Base-by-base conservation (phyloP, 2,329 filamentous ascomycete species). In the Claviceps paspali region DNA sequence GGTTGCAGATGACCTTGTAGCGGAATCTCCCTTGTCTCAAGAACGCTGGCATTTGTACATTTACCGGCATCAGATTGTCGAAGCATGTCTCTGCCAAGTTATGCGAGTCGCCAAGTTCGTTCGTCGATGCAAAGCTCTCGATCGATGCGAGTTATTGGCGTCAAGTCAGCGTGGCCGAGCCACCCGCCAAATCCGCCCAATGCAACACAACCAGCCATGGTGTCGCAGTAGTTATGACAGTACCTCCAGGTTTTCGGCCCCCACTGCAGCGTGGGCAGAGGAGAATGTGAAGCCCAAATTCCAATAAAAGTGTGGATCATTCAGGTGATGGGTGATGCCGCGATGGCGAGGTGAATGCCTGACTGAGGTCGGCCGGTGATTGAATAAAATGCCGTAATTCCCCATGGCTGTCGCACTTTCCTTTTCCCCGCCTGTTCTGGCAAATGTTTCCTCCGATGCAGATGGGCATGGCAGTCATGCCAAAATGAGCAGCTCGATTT, bases 281-380 rank as follows among this genome's bases (percentile, higher is more conserved):
- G 38, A 40, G 41, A 38, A 38, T 38, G 4, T 32, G 29, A 22
- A 15, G 8, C 14, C 12, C 5, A n/a, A 23, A 17, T 27, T 21
- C 18, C 35, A 41, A 38, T 33, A 36, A 35, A 38, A 38, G 21
- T 32, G 39, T 43, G 41, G 41, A 39, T 29, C 35, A 22, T 40
- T 23, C 33, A 39, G 29, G 38, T 39, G 33, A 17, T 19, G 15
- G 28, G 22, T 19, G 15, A 32, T 35, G 33, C 28, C n/a, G 31
- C 32, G 18, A 36, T 2, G 29, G 26, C n/a, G 32, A n/a, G 22
- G 10, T 12, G 22, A 27, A 28, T 11, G 12, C 14, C 14, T 8
- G 26, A 10, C 19, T 15, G 12, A 28, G n/a, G 32, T 33, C 9
- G 36, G 29, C 36, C 29, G 36, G 24, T 14, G n/a, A 24, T 18